A percentile compares a stretch with the other conserved stretches of the same genome.
Evolutionary conservation across 208 protist genomes (phyloP).

Genomic region (Leishmania braziliensis): DNA sequence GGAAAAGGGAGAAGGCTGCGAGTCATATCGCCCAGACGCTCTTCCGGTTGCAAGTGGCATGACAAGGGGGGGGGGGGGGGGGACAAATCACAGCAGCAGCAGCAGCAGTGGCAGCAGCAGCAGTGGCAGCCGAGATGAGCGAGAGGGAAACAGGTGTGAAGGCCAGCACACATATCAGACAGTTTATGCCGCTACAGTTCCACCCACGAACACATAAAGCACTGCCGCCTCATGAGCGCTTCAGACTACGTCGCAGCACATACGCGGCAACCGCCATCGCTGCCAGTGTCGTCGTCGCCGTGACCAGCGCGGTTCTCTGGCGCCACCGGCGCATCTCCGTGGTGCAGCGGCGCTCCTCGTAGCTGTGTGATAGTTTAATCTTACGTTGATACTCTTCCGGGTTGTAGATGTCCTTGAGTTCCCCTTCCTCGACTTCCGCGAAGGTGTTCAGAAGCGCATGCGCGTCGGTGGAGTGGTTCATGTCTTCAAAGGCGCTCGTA

Average conservation of each 20-base stretch:
- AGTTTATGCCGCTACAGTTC: neutral
- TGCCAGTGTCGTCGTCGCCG: neutral
- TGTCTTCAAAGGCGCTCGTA: slow-evolving; percentile 39
- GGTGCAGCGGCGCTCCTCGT: slow-evolving; percentile 10
- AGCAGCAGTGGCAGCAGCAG: too few species aligned
- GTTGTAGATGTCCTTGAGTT: slow-evolving; percentile 1
- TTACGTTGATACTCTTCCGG: neutral
- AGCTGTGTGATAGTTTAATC: neutral
- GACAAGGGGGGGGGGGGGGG: too few species aligned
- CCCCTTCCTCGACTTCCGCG: slow-evolving; percentile 8
- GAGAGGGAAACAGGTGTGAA: neutral
- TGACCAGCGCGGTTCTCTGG: neutral
- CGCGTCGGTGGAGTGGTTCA: slow-evolving; percentile 39
- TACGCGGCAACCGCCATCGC: slow-evolving; percentile 1
- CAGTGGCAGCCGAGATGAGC: neutral
- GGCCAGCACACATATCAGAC: neutral
- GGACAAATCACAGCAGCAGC: neutral
- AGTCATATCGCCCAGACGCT: neutral
- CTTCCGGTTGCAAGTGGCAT: neutral
- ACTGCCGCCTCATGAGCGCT: slow-evolving; percentile 3
- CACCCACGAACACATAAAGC: neutral
- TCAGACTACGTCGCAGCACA: slow-evolving; percentile 2
- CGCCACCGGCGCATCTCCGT: slow-evolving; percentile 16
- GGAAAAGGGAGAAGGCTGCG: neutral
- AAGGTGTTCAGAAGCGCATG: slow-evolving; percentile 19